Base-by-base conservation (phyloP, 2,329 filamentous ascomycete species). In the Dactylellina sp. region DNA sequence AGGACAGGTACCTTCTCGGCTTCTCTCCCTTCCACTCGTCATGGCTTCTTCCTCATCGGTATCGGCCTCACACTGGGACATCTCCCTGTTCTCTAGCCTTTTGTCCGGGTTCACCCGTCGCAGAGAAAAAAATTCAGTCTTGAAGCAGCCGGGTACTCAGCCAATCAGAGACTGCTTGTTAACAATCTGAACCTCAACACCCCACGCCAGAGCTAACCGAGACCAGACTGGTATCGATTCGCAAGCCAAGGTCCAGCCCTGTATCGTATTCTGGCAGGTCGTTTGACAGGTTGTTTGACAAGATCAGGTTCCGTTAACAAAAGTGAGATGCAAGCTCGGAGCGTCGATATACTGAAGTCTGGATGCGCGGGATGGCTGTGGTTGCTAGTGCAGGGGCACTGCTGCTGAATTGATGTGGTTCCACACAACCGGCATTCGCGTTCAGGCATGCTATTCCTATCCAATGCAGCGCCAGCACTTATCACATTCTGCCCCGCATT, bases 91-190 rank as follows among this genome's bases (percentile, higher is more conserved):
- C 57, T 16, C 49, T 63, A 39, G 49, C 52, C 60, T 65, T 70
- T 57, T 25, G 62, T 66, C 70, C 70, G 70, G 70, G 55, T 74
- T 74, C 70, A 46, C 55, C 70, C 70, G 70, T 44, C 12, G 12
- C 32, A 22, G 39, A 61, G 12, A 39, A 39, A 28, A 66, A 28
- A 32, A 32, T 32, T 9, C 28, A 32, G 4, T 35, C 32, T 59
- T 22, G 25, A 52, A 52, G 44, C 12, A n/a, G 7, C 39, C 37
- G 53, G 37, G 37, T 40, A 40, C 37, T 20, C 55, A 46, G 63
- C 63, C 63, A 68, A 68, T 68, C 63, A 68, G 1, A 32, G 7
- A n/a, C 12, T 16, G 44, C 9, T 12, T 28, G 56, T 60, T 68
- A 16, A 44, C 53, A 57, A 57, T 57, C 53, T 11, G 18, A 16